phyloP scores from a whole-genome alignment of 148 eudicot genomes.

The Beta vulgaris region DNA sequence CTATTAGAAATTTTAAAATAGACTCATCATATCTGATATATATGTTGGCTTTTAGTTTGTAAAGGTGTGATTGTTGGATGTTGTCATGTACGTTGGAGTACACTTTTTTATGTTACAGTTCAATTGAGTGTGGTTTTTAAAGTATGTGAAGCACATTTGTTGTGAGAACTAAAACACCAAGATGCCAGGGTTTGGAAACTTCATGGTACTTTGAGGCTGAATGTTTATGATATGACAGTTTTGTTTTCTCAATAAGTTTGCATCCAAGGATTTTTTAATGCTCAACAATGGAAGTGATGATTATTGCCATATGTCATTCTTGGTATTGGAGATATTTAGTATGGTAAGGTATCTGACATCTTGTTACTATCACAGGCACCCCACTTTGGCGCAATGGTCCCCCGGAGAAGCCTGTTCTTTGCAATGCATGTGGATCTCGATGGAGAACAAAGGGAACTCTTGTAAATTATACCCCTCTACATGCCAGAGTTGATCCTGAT shows the following conservation, averaged over 20 bases:
- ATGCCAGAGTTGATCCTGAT: conserved; percentile 72
- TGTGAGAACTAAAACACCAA: no score
- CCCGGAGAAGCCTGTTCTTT: conserved; percentile 94
- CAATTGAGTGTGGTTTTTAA: neutral
- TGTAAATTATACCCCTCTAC: conserved; percentile 85
- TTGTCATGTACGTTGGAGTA: neutral
- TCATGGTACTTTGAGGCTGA: neutral
- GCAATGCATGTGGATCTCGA: conserved; percentile 97
- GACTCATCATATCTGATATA: neutral
- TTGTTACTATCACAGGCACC: conserved; percentile 56
- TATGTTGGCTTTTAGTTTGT: neutral
- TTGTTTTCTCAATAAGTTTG: neutral
- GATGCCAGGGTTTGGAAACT: neutral
- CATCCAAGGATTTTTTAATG: neutral
- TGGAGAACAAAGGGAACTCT: conserved; percentile 99
- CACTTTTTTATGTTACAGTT: neutral
- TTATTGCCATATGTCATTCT: neutral
- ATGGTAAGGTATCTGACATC: conserved; percentile 19
- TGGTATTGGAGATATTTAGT: neutral
- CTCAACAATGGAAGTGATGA: neutral
- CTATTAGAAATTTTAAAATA: neutral
- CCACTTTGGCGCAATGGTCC: conserved; percentile 99
- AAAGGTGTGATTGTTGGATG: neutral
- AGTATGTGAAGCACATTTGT: neutral
- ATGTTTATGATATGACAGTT: neutral